Evolutionary conservation across 805 yeast genomes (phyloP), one percentile per base, ranked within the genome.

Genomic region (Dipodascus albidus): DNA sequence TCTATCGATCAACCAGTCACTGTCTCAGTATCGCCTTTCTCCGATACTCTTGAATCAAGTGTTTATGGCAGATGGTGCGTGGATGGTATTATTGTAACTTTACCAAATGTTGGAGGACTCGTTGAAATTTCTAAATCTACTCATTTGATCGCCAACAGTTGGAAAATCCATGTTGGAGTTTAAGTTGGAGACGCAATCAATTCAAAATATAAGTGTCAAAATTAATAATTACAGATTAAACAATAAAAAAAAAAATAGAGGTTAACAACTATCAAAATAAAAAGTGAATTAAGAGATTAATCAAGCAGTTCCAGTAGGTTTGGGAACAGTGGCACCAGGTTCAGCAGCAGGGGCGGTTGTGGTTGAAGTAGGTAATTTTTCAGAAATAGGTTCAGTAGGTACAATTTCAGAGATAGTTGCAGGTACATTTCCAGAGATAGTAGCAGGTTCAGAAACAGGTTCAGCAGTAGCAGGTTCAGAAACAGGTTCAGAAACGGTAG

Each of bases 51-150:
- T 3, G 55, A 58, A 2, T 74, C 70, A 47, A 62, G 60, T 8
- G 62, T 60, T 11, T 60, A 69, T n/a, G 67, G 77, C 56, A 68
- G 88, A 33, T 74, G 83, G 64, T 85, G 91, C 61, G 62, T 85
- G 11, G 93, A 85, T 64, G 93, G 93, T 0, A 67, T 76, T 19
- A 81, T 79, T 1, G 62, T 76, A 15, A 56, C 61, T 14, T 57
- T 61, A 1, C 62, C 65, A 1, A 57, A 54, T 48, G 3, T 42
- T 50, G 33, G 49, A 2, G 62, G 68, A 23, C 47, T 21, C 41
- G 66, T 60, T 17, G 23, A 20, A 8, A 42, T 67, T 4, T 51
- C 55, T 22, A 38, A 14, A 38, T n/a, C 55, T 3, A 60, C 69
- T 1, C 23, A 60, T 2, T 35, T 17, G 23, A 33, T 8, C 4